Evolutionary conservation across 345 rosid genomes (phyloP).

Genomic region (Iberis pinnata): DNA sequence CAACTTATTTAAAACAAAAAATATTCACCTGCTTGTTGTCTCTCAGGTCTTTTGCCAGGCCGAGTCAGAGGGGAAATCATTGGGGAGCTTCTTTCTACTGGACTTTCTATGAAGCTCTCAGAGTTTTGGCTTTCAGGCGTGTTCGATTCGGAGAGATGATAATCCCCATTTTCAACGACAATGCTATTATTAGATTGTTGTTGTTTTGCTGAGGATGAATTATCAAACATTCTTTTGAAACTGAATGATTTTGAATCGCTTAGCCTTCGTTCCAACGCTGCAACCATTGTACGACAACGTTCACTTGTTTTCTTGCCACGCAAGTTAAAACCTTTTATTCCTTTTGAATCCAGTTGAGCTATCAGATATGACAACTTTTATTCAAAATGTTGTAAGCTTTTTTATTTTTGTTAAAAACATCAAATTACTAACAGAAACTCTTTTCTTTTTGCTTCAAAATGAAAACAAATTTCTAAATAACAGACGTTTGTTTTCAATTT

Average conservation of each 20-base stretch:
- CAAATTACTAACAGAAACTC: no score
- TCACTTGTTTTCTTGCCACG: conserved; percentile 32
- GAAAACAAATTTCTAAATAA: no score
- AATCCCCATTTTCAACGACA: conserved; percentile 26
- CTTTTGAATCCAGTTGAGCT: conserved; percentile 28
- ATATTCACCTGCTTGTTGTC: conserved; percentile 40
- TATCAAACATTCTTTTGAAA: conserved; percentile 42
- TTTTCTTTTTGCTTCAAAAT: no score
- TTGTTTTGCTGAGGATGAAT: conserved; percentile 33
- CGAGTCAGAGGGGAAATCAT: conserved; percentile 28
- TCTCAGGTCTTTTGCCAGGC: conserved; percentile 26
- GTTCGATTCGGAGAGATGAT: conserved; percentile 27
- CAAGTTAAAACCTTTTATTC: conserved; percentile 20
- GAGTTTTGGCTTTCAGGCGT: conserved; percentile 29
- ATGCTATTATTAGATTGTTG: conserved; percentile 8
- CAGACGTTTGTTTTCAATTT: no score
- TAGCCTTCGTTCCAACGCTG: conserved; percentile 44
- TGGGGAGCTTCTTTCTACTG: conserved; percentile 20
- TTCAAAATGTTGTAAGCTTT: not conserved
- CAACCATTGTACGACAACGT: conserved; percentile 52
- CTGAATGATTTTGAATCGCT: conserved; percentile 47
- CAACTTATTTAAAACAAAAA: no score
- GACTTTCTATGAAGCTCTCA: conserved; percentile 22
- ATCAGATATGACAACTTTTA: conserved; percentile 14
- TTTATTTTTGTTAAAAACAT: conserved; percentile 4